Percentiles rank a stretch among this genome's conserved stretches.
Evolutionary conservation across 2,329 filamentous ascomycete species (phyloP).

Genomic region (Talaromyces sp.): DNA sequence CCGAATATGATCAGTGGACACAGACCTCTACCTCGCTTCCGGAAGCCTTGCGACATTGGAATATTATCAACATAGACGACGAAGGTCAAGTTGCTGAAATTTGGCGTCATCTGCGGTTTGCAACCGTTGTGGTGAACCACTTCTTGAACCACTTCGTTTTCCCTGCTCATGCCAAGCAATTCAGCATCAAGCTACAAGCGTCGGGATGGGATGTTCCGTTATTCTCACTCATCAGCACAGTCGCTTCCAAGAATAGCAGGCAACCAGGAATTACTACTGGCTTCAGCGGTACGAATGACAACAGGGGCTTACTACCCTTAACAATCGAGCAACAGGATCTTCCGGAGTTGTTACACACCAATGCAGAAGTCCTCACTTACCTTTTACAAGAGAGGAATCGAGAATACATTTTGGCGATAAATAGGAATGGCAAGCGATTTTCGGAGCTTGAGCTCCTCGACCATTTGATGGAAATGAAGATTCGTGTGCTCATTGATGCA

Average conservation of each 20-base stretch:
- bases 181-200: slow-evolving; percentile 57
- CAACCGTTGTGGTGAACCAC: slow-evolving; percentile 52
- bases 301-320: slow-evolving; percentile 54
- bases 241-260: not conserved
- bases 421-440: slow-evolving; percentile 31
- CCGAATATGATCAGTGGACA: slow-evolving; percentile 52
- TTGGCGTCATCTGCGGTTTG: slow-evolving; percentile 48
- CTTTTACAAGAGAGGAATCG: slow-evolving; percentile 51
- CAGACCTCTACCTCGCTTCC: slow-evolving; percentile 41
- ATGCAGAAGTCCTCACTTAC: slow-evolving; percentile 58
- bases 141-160: slow-evolving; percentile 63
- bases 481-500: slow-evolving; percentile 58
- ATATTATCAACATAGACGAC: slow-evolving; percentile 57
- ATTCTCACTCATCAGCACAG: slow-evolving; percentile 21
- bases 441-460: slow-evolving; percentile 45
- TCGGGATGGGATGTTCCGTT: slow-evolving; percentile 65
- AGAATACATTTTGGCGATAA: slow-evolving; percentile 38
- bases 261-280: slow-evolving; percentile 51
- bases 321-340: slow-evolving; percentile 60
- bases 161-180: slow-evolving; percentile 60
- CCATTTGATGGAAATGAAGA: slow-evolving; percentile 32
- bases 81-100: slow-evolving; percentile 46
- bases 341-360: slow-evolving; percentile 52
- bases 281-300: slow-evolving; percentile 69
- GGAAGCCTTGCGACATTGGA: slow-evolving; percentile 48